These are phyloP conservation scores for Colletotrichum euphorbiae DNA, from an alignment of 2,329 filamentous ascomycete genomes.

Conservation along the genomic window DNA sequence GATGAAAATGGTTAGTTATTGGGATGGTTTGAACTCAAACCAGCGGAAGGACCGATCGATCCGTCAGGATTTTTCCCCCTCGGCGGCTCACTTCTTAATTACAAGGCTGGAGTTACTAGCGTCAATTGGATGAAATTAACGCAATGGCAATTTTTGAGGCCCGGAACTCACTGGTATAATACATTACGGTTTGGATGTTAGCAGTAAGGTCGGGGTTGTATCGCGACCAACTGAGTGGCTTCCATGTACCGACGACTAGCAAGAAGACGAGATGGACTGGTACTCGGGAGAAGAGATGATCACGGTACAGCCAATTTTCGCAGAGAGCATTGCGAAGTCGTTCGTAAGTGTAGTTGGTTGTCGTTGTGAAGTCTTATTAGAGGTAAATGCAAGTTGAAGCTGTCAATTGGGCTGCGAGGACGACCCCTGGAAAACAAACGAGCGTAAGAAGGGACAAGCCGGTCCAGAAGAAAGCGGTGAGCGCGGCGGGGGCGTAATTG, in stretches of 20 bases:
- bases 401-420: slow-evolving; percentile 27
- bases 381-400: slow-evolving; percentile 15
- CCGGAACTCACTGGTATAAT: slow-evolving; percentile 29
- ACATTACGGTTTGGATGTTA: slow-evolving; percentile 22
- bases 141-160: neutral
- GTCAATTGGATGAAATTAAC: neutral
- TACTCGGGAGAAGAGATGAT: slow-evolving; percentile 6
- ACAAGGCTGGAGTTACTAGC: slow-evolving; percentile 12
- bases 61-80: neutral
- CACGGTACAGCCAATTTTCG: slow-evolving; percentile 17
- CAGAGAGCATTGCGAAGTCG: slow-evolving; percentile 38
- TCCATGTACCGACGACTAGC: slow-evolving; percentile 19
- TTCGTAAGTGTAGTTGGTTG: neutral
- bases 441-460: slow-evolving; percentile 38
- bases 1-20: too few species aligned
- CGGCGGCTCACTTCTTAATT: neutral
- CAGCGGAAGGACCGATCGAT: neutral
- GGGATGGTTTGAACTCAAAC: neutral
- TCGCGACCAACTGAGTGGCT: slow-evolving; percentile 1
- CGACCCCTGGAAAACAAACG: slow-evolving; percentile 38
- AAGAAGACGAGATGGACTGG: slow-evolving; percentile 20
- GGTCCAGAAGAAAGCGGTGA: slow-evolving; percentile 36
- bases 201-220: neutral
- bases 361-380: slow-evolving; percentile 15
- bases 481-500: slow-evolving; percentile 18